Evolutionary conservation across 2,329 filamentous ascomycete genomes (phyloP).

Genomic region (Colletotrichum kahawae): DNA sequence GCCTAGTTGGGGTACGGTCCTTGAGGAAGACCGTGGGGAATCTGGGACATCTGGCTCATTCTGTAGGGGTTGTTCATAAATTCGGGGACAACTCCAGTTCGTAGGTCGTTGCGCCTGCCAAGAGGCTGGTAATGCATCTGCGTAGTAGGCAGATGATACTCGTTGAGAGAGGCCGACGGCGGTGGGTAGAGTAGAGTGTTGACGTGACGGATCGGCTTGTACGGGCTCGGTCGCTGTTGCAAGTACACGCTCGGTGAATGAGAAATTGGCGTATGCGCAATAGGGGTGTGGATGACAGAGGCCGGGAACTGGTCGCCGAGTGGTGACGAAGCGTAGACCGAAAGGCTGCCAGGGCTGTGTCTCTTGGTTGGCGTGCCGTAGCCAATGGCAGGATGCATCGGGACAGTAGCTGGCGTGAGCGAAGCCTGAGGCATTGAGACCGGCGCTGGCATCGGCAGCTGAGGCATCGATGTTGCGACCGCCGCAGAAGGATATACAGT

Average conservation of each 20-base stretch:
- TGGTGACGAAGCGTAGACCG: conserved; percentile 70
- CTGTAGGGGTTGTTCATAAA: conserved; percentile 37
- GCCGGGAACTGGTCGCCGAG: conserved; percentile 65
- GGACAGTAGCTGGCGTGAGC: conserved; percentile 13
- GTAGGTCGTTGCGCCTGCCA: conserved; percentile 70
- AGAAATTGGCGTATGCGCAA: conserved; percentile 66
- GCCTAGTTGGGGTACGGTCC: conserved; percentile 41
- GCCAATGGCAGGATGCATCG: conserved; percentile 35
- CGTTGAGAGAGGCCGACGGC: conserved; percentile 78
- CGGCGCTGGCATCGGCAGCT: conserved; percentile 21
- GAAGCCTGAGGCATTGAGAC: conserved; percentile 19
- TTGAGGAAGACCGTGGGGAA: conserved; percentile 27
- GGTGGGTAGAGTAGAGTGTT: conserved; percentile 91
- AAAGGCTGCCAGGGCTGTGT: conserved; percentile 55
- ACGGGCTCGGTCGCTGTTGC: conserved; percentile 88
- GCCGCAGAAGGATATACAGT: conserved; percentile 67
- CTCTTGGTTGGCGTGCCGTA: conserved; percentile 60
- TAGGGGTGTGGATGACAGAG: conserved; percentile 63
- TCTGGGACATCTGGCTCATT: conserved; percentile 14
- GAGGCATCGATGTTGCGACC: conserved; percentile 25
- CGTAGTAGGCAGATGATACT: conserved; percentile 70
- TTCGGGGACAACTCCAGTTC: conserved; percentile 74
- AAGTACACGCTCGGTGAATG: conserved; percentile 89
- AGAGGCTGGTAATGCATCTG: conserved; percentile 86
- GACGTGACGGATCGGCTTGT: conserved; percentile 87